Conservation (phyloP, 306 rosid species). For the Cucurbita ficifolia region DNA sequence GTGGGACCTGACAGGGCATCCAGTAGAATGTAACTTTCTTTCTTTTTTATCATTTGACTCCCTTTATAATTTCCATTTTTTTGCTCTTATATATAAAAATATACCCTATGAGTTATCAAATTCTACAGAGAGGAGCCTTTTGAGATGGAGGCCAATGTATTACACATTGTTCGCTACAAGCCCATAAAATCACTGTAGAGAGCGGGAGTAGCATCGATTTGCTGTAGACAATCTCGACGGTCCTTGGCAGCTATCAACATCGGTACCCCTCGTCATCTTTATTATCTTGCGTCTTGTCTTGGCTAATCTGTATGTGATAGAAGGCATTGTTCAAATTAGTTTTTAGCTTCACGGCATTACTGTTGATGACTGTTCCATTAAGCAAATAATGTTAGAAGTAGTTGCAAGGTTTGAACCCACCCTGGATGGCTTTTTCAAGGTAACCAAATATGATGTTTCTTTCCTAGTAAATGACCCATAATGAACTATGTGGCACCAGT, state of each 20-base stretch:
- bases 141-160: conserved; percentile 42
- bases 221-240: background rate
- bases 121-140: conserved; percentile 31
- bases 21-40: conserved; percentile 42
- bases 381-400: background rate
- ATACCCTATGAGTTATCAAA: background rate
- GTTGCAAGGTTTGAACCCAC: background rate
- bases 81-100: conserved; percentile 1
- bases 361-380: background rate
- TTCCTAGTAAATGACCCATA: background rate
- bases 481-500: background rate
- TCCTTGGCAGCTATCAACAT: background rate
- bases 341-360: background rate
- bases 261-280: background rate
- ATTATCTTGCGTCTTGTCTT: background rate
- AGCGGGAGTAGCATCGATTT: conserved; percentile 54
- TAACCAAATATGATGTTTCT: background rate
- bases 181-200: conserved; percentile 66
- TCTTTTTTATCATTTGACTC: background rate
- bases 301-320: background rate
- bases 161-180: conserved; percentile 73
- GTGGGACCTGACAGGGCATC: conserved; percentile 8
- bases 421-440: background rate
- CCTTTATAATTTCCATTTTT: background rate
- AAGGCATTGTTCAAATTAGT: background rate